phyloP scores from a whole-genome alignment of 2,329 filamentous ascomycete genomes.

The Fusarium anguioides region DNA sequence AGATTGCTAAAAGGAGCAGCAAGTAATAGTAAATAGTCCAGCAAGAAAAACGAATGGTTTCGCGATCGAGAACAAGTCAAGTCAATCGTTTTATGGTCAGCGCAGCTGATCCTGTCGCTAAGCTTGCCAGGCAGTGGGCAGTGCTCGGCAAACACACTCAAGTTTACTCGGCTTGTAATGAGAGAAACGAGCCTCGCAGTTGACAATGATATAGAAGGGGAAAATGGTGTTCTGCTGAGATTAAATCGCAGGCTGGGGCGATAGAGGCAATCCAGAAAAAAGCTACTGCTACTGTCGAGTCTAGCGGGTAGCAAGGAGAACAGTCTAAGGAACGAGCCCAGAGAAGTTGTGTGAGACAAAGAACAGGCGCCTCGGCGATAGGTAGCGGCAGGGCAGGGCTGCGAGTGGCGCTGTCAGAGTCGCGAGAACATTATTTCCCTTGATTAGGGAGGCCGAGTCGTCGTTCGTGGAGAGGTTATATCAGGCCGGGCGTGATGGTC shows the following conservation, averaged over 20 bases:
- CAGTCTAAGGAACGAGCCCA: constrained; percentile 40
- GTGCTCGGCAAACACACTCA: constrained; percentile 30
- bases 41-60: constrained; percentile 40
- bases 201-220: not conserved
- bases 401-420: constrained; percentile 44
- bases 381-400: constrained; percentile 41
- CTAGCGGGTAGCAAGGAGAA: constrained; percentile 43
- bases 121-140: constrained; percentile 29
- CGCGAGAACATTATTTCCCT: constrained; percentile 45
- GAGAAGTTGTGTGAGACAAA: constrained; percentile 48
- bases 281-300: constrained; percentile 40
- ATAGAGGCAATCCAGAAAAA: constrained; percentile 32
- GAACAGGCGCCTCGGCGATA: constrained; percentile 46
- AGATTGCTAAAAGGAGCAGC: constrained; percentile 26
- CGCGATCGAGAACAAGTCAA: constrained; percentile 36
- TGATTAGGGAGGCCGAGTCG: constrained; percentile 33
- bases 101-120: constrained; percentile 47
- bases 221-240: constrained; percentile 16
- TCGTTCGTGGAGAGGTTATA: constrained; percentile 38
- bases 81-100: constrained; percentile 44
- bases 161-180: constrained; percentile 13
- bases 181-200: constrained; percentile 27
- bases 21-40: constrained; percentile 13
- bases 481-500: constrained; percentile 27
- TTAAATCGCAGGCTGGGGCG: constrained; percentile 18